These are phyloP conservation scores for Ascocoryne sarcoides DNA, from an alignment of 2,329 filamentous ascomycete species.

Conservation along the genomic window DNA sequence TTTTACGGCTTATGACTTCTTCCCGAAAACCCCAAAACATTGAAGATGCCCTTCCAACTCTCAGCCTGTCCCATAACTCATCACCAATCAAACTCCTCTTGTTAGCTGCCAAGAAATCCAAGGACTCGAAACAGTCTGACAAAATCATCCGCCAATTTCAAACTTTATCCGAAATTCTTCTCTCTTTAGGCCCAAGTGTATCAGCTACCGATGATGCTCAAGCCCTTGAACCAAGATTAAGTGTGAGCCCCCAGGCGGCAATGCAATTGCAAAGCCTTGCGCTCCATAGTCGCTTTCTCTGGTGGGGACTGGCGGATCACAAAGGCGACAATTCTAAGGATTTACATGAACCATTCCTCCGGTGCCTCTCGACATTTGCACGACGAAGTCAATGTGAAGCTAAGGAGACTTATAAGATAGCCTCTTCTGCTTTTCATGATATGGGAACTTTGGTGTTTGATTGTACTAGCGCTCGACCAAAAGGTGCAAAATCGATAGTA, in stretches of 20 bases:
- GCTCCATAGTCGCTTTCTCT: slow-evolving; percentile 50
- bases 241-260: slow-evolving; percentile 46
- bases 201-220: slow-evolving; percentile 51
- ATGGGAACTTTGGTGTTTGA: slow-evolving; percentile 17
- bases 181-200: slow-evolving; percentile 60
- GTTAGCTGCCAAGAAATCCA: slow-evolving; percentile 31
- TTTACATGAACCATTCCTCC: slow-evolving; percentile 54
- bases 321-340: slow-evolving; percentile 53
- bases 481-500: slow-evolving; percentile 10
- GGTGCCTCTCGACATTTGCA: slow-evolving; percentile 52
- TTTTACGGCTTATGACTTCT: slow-evolving; percentile 53
- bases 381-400: slow-evolving; percentile 35
- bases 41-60: slow-evolving; percentile 46
- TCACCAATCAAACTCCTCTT: slow-evolving; percentile 52
- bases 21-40: slow-evolving; percentile 50
- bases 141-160: slow-evolving; percentile 61
- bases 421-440: slow-evolving; percentile 13
- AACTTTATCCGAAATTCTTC: slow-evolving; percentile 52
- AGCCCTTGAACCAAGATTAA: slow-evolving; percentile 44
- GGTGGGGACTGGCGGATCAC: slow-evolving; percentile 57
- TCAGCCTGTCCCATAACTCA: slow-evolving; percentile 42
- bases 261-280: slow-evolving; percentile 58
- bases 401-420: slow-evolving; percentile 17
- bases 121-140: slow-evolving; percentile 35
- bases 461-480: slow-evolving; percentile 11